These are phyloP conservation scores for Effrenium voratum DNA, from an alignment of 73 alveolate species.

Conservation along the genomic window DNA sequence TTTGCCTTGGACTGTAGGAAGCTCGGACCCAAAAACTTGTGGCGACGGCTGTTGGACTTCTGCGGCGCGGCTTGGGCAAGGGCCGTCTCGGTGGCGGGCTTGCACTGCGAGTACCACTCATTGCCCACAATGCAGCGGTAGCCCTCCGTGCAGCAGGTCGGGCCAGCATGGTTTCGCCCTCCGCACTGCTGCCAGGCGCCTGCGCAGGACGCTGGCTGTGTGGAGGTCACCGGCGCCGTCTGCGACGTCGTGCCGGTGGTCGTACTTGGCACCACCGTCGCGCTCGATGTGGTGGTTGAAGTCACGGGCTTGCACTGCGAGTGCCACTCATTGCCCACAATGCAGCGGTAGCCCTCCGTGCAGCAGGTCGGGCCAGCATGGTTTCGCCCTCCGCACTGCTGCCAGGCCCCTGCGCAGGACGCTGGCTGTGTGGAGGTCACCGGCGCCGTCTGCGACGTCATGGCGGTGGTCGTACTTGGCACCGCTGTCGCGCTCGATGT, in stretches of 20 bases:
- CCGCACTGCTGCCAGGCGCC: constrained; percentile 60
- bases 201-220: neutral
- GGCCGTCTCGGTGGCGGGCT: neutral
- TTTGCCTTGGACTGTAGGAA: constrained; percentile 46
- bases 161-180: constrained; percentile 46
- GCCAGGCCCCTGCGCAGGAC: constrained; percentile 26
- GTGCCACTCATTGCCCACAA: constrained; percentile 29
- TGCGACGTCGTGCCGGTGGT: constrained; percentile 24
- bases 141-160: constrained; percentile 61
- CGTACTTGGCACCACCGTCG: neutral
- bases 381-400: constrained; percentile 65
- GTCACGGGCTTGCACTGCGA: constrained; percentile 59
- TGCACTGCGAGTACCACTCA: constrained; percentile 79
- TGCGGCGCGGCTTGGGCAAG: constrained; percentile 21
- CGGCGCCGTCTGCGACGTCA: constrained; percentile 7
- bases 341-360: constrained; percentile 33
- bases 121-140: constrained; percentile 4
- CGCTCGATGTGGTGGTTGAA: neutral
- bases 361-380: constrained; percentile 67
- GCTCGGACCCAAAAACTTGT: constrained; percentile 6
- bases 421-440: neutral
- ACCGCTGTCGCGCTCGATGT: neutral
- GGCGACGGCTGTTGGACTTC: neutral
- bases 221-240: constrained; percentile 7
- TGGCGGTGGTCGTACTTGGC: neutral